Conservation (phyloP, 2,329 filamentous ascomycete species). For the Cladophialophora bantiana region DNA sequence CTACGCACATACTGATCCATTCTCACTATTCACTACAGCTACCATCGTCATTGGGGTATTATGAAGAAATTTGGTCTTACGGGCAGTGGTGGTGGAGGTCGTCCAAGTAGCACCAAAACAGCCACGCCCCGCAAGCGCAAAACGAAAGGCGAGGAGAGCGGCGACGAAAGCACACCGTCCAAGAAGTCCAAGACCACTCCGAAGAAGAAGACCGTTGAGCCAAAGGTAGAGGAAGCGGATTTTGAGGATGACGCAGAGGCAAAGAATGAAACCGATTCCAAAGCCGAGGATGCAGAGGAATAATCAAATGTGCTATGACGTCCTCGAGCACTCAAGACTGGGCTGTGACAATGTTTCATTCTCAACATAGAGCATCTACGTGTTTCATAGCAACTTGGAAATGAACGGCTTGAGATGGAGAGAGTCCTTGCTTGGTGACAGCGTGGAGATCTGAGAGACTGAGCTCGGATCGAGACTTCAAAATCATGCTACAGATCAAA, state of each 20-base stretch:
- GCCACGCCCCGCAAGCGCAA: conserved; percentile 11
- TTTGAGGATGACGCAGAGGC: background rate
- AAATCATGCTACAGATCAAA: background rate
- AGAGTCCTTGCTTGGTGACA: background rate
- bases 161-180: conserved; percentile 1
- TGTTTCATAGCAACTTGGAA: background rate
- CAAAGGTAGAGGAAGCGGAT: conserved; percentile 8
- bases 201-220: conserved; percentile 13
- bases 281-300: conserved; percentile 3
- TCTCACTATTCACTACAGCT: conserved; percentile 21
- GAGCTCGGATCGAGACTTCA: background rate
- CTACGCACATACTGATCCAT: background rate
- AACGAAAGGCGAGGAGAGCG: conserved; percentile 3
- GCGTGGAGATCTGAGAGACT: background rate
- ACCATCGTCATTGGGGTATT: conserved; percentile 35
- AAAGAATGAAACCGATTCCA: background rate
- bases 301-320: background rate
- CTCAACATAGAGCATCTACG: background rate
- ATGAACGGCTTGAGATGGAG: background rate
- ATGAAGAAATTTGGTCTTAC: conserved; percentile 35
- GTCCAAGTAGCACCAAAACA: conserved; percentile 1
- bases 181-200: conserved; percentile 24
- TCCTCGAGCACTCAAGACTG: background rate
- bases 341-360: background rate
- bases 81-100: conserved; percentile 16